phyloP scores from a whole-genome alignment of 2,329 filamentous ascomycete genomes.

The Fusarium tupiense region DNA sequence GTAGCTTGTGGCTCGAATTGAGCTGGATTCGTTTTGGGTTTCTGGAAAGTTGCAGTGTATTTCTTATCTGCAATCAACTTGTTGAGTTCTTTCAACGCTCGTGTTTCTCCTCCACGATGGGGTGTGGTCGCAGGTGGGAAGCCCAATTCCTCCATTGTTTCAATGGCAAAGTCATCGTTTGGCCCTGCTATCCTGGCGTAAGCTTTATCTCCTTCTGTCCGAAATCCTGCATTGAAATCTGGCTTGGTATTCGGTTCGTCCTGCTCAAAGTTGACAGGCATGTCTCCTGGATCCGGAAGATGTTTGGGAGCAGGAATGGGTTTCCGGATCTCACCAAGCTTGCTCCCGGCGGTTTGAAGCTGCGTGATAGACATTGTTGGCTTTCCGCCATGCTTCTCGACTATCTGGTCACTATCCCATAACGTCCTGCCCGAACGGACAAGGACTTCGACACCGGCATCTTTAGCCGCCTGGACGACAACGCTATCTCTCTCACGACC shows the following conservation, averaged over 20 bases:
- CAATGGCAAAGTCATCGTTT: conserved; percentile 74
- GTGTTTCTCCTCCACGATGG: conserved; percentile 76
- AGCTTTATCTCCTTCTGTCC: conserved; percentile 63
- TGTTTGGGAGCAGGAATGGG: conserved; percentile 68
- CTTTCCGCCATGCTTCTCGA: conserved; percentile 71
- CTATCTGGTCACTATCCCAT: conserved; percentile 77
- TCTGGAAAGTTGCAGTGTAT: conserved; percentile 79
- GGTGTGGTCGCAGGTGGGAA: conserved; percentile 71
- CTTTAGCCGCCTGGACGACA: conserved; percentile 67
- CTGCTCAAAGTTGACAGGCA: conserved; percentile 67
- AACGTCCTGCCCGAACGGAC: conserved; percentile 72
- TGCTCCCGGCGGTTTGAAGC: conserved; percentile 69
- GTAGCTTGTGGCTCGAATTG: conserved; percentile 78
- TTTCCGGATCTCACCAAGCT: conserved; percentile 68
- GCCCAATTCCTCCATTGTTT: conserved; percentile 76
- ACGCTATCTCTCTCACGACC: conserved; percentile 69
- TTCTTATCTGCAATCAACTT: conserved; percentile 68
- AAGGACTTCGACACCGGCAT: conserved; percentile 76
- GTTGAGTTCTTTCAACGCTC: conserved; percentile 67
- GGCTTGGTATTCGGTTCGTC: conserved; percentile 59
- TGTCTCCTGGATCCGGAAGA: conserved; percentile 73
- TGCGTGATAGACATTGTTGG: conserved; percentile 80
- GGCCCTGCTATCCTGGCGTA: conserved; percentile 73
- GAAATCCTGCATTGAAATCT: conserved; percentile 69
- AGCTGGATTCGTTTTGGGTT: conserved; percentile 79